phyloP scores from a whole-genome alignment of 768 basidiomycete species.

The Auriculariales sp. region DNA sequence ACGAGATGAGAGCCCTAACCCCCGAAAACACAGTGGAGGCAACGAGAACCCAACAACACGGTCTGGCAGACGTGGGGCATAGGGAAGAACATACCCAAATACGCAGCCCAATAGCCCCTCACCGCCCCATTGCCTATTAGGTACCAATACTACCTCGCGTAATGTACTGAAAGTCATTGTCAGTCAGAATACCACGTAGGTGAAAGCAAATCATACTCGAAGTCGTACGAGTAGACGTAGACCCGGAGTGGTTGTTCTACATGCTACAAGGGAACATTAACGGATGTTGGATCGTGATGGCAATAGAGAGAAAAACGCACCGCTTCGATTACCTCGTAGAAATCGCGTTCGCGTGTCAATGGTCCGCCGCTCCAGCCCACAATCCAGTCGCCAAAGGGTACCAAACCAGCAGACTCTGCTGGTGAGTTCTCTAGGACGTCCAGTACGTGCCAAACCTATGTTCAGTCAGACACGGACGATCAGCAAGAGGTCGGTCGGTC shows the following conservation, averaged over 20 bases:
- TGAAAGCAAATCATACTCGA: slow-evolving; percentile 50
- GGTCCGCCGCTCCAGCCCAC: slow-evolving; percentile 93
- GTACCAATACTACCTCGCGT: slow-evolving; percentile 85
- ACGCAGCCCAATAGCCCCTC: slow-evolving; percentile 91
- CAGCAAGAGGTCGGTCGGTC: slow-evolving; percentile 79
- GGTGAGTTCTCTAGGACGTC: slow-evolving; percentile 94
- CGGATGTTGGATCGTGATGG: slow-evolving; percentile 2
- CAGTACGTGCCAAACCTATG: slow-evolving; percentile 95
- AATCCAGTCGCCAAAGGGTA: slow-evolving; percentile 72
- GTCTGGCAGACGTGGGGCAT: too few species aligned
- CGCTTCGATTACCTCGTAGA: slow-evolving; percentile 89
- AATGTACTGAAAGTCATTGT: slow-evolving; percentile 44
- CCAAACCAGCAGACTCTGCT: slow-evolving; percentile 90
- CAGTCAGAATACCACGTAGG: slow-evolving; percentile 1
- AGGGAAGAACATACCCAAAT: slow-evolving; percentile 55
- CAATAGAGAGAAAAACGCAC: slow-evolving; percentile 27
- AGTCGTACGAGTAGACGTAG: slow-evolving; percentile 94
- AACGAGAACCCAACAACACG: too few species aligned
- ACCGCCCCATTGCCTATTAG: slow-evolving; percentile 95
- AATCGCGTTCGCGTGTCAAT: slow-evolving; percentile 81
- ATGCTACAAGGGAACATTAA: slow-evolving; percentile 39
- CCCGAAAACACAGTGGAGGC: too few species aligned
- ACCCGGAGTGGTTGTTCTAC: slow-evolving; percentile 86
- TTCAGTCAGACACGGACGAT: slow-evolving; percentile 89
- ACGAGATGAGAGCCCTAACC: too few species aligned